Conservation (phyloP, 2,329 filamentous ascomycete species). For the Phoma sp. region DNA sequence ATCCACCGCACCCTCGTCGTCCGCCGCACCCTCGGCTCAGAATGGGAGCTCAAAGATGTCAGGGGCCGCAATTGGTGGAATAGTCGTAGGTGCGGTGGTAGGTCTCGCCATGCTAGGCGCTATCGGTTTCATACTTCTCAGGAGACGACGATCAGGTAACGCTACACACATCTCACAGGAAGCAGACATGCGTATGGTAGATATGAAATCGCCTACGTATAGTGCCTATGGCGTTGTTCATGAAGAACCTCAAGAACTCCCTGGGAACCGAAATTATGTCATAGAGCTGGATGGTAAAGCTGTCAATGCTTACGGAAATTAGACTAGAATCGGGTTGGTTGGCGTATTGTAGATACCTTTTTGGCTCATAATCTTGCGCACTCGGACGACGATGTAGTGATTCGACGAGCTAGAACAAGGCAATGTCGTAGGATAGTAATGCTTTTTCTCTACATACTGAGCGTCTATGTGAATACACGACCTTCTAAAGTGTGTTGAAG, state of each 20-base stretch:
- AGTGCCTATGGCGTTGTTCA: constrained; percentile 4
- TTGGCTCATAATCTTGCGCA: no score
- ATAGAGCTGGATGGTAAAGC: constrained; percentile 16
- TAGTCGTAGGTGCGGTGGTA: constrained; percentile 23
- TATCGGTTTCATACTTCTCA: constrained; percentile 21
- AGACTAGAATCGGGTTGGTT: not conserved
- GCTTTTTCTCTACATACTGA: no score
- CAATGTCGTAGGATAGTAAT: no score
- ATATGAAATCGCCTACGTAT: constrained; percentile 9
- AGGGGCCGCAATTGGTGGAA: constrained; percentile 24
- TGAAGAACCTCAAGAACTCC: constrained; percentile 16
- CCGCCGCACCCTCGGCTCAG: not conserved
- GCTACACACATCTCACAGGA: constrained; percentile 2
- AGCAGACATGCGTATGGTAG: constrained; percentile 10
- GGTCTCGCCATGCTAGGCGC: constrained; percentile 19
- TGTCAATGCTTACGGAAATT: not conserved
- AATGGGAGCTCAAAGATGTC: constrained; percentile 12
- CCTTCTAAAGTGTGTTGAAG: no score
- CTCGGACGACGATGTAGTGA: no score
- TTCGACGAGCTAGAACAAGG: no score
- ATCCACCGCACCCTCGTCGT: constrained; percentile 4
- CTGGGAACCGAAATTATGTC: constrained; percentile 6
- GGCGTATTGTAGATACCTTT: no score
- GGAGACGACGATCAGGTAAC: constrained; percentile 8
- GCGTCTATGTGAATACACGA: no score